These are phyloP conservation scores for Teratosphaeria destructans DNA, from an alignment of 2,329 filamentous ascomycete species.

Conservation along the genomic window DNA sequence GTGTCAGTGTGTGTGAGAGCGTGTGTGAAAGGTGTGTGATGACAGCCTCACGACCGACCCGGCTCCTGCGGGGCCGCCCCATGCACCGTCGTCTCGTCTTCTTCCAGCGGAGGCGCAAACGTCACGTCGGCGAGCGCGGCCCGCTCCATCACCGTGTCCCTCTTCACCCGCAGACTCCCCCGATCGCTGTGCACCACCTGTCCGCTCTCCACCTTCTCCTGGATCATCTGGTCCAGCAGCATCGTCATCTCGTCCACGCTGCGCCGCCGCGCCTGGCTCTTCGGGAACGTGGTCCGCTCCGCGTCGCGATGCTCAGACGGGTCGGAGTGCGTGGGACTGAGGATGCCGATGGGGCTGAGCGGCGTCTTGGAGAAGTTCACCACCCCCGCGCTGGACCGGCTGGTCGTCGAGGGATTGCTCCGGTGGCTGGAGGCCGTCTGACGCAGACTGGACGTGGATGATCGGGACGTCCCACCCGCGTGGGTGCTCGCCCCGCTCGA, in stretches of 20 bases:
- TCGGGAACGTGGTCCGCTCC: neutral
- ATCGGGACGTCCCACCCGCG: conserved; percentile 7
- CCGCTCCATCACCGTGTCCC: conserved; percentile 20
- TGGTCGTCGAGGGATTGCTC: conserved; percentile 17
- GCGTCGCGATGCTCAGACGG: neutral
- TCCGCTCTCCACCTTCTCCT: conserved; percentile 70
- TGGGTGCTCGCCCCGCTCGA: conserved; percentile 7
- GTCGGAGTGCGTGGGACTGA: conserved; percentile 7
- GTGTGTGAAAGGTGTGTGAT: neutral
- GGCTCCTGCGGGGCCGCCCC: neutral
- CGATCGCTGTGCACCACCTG: conserved; percentile 56
- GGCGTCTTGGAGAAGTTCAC: conserved; percentile 20
- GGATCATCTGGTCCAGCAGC: conserved; percentile 94
- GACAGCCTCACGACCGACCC: neutral
- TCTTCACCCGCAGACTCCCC: conserved; percentile 50
- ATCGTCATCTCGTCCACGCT: conserved; percentile 87
- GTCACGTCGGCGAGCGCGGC: neutral
- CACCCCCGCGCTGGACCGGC: conserved; percentile 14
- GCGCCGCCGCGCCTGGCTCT: conserved; percentile 28
- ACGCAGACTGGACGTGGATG: conserved; percentile 7
- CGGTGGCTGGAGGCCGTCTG: conserved; percentile 11
- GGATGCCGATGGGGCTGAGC: conserved; percentile 21
- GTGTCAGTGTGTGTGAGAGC: no score
- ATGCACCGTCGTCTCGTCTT: neutral
- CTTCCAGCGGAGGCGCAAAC: neutral